Conservation (phyloP, 768 basidiomycete genomes). For the Pleurotus djamor region DNA sequence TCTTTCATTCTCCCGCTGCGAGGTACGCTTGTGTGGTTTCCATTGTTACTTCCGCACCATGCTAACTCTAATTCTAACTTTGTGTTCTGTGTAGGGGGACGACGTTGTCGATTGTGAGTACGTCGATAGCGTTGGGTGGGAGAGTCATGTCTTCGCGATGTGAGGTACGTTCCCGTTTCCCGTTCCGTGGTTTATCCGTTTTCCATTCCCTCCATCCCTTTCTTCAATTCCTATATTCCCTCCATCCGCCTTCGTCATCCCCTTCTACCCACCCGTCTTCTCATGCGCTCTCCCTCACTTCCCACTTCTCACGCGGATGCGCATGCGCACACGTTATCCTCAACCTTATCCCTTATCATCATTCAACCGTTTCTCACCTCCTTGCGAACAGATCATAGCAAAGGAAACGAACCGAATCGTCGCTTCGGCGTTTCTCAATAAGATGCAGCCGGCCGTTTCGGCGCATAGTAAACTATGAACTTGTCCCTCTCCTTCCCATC, state of each 20-base stretch:
- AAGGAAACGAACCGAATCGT: slow-evolving; percentile 55
- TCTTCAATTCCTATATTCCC: background rate
- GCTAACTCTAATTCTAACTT: slow-evolving; percentile 4
- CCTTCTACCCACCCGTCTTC: background rate
- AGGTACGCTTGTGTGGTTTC: slow-evolving; percentile 35
- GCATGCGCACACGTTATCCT: background rate
- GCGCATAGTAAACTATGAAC: no score
- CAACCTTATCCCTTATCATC: background rate
- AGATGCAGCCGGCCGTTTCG: slow-evolving; percentile 58
- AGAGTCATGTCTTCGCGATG: slow-evolving; percentile 71
- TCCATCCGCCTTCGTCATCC: background rate
- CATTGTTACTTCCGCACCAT: background rate
- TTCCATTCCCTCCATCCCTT: background rate
- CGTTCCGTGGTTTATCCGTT: background rate
- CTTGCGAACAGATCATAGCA: slow-evolving; percentile 47
- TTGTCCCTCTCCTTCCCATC: background rate
- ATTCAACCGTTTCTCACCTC: background rate
- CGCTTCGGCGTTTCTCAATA: slow-evolving; percentile 67
- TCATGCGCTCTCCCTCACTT: background rate
- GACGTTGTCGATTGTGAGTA: slow-evolving; percentile 56
- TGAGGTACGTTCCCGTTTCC: slow-evolving; percentile 42
- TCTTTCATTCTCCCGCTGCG: slow-evolving; percentile 69
- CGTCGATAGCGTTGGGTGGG: slow-evolving; percentile 64
- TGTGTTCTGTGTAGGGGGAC: slow-evolving; percentile 43
- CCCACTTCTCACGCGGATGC: background rate